phyloP scores from a whole-genome alignment of 768 basidiomycete species.

The Tremella mesenterica region DNA sequence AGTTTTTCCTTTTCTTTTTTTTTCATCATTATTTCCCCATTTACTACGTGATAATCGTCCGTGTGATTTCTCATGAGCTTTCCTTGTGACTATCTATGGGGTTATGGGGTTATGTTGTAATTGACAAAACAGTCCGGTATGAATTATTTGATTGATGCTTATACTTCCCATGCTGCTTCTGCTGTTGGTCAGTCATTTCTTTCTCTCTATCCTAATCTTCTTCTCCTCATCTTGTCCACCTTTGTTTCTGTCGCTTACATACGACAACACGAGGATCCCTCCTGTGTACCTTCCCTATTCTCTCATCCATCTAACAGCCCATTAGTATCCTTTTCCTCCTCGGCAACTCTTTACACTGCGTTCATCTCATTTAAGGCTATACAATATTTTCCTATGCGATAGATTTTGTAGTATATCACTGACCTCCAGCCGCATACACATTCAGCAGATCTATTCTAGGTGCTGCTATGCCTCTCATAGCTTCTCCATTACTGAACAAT shows the following conservation, averaged over 20 bases:
- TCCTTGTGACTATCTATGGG: too few species aligned
- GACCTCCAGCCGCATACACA: conserved; percentile 2
- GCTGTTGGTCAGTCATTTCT: background rate
- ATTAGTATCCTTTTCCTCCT: too few species aligned
- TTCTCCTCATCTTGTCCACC: too few species aligned
- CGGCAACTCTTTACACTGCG: too few species aligned
- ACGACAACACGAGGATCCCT: too few species aligned
- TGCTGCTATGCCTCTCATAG: background rate
- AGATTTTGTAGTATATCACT: too few species aligned
- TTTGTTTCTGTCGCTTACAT: too few species aligned
- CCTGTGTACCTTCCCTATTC: background rate
- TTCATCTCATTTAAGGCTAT: background rate
- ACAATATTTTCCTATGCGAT: too few species aligned
- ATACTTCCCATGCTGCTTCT: background rate
- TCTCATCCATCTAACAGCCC: background rate
- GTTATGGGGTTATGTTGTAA: background rate
- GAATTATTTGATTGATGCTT: conserved; percentile 40
- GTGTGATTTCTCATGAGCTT: too few species aligned
- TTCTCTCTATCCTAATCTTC: too few species aligned
- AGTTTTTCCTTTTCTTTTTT: background rate
- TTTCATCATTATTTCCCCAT: background rate
- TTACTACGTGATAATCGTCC: too few species aligned
- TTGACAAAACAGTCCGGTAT: conserved; percentile 18
- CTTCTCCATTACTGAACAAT: background rate
- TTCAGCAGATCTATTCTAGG: background rate